phyloP scores from a whole-genome alignment of 2,329 filamentous ascomycete species.

The Fusarium sp. region DNA sequence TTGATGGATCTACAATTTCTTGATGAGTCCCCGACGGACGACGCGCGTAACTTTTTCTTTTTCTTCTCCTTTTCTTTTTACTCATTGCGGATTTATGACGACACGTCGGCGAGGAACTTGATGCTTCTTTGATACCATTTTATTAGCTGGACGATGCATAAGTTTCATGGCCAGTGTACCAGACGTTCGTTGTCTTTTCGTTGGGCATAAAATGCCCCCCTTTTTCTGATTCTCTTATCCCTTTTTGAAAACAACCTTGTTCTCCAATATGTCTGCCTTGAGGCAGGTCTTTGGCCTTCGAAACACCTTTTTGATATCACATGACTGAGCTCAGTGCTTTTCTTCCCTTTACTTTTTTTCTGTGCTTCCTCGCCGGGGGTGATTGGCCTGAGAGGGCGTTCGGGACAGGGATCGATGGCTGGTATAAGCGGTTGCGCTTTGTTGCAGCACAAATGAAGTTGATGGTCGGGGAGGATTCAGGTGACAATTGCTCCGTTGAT shows the following conservation, averaged over 20 bases:
- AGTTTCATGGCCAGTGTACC: constrained; percentile 45
- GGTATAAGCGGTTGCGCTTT: neutral
- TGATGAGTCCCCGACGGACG: constrained; percentile 40
- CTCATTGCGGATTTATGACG: constrained; percentile 44
- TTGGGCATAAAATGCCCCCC: constrained; percentile 32
- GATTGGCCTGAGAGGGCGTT: constrained; percentile 36
- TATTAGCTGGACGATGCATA: constrained; percentile 50
- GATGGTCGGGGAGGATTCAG: constrained; percentile 29
- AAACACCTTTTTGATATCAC: constrained; percentile 42
- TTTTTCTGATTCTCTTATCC: constrained; percentile 18
- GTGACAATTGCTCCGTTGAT: constrained; percentile 7
- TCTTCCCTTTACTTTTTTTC: constrained; percentile 35
- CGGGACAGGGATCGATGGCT: constrained; percentile 16
- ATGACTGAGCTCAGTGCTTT: constrained; percentile 46
- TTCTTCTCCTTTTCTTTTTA: constrained; percentile 23
- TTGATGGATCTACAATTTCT: constrained; percentile 38
- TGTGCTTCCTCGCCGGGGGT: constrained; percentile 41
- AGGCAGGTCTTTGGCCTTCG: constrained; percentile 29
- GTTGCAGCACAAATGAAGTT: constrained; percentile 16
- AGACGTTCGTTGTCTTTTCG: constrained; percentile 44
- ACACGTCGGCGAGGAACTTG: constrained; percentile 47
- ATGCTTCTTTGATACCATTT: constrained; percentile 50
- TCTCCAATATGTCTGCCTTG: constrained; percentile 28
- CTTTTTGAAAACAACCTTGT: constrained; percentile 34
- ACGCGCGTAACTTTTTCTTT: constrained; percentile 5